Evolutionary conservation across 768 basidiomycete genomes (phyloP).

Genomic region (Amyloporia xantha): DNA sequence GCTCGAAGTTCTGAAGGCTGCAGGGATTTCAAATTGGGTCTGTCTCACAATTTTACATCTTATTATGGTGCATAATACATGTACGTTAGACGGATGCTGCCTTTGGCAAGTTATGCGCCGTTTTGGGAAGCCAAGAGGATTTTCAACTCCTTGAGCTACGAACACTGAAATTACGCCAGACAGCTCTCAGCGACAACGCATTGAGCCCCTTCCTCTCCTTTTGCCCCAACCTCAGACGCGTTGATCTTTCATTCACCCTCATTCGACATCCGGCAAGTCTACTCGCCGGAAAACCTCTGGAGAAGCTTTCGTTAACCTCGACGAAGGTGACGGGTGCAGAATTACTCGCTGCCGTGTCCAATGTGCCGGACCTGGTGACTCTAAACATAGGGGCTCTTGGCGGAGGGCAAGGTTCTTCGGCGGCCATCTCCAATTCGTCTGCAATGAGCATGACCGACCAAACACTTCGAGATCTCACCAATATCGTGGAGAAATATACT

Average conservation of each 20-base stretch:
- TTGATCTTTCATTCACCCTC: constrained; percentile 62
- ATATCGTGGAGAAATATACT: constrained; percentile 28
- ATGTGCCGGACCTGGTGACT: constrained; percentile 36
- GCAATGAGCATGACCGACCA: constrained; percentile 53
- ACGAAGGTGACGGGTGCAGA: constrained; percentile 37
- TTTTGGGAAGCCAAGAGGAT: constrained; percentile 12
- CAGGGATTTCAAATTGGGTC: constrained; percentile 58
- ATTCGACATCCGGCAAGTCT: constrained; percentile 33
- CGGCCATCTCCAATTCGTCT: constrained; percentile 38
- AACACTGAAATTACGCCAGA: constrained; percentile 54
- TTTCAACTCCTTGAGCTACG: constrained; percentile 35
- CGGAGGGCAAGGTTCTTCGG: constrained; percentile 35
- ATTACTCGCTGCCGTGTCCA: constrained; percentile 32
- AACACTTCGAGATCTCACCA: constrained; percentile 37
- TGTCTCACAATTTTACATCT: constrained; percentile 12
- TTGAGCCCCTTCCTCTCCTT: constrained; percentile 34
- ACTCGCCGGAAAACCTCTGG: constrained; percentile 25
- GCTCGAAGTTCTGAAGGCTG: constrained; percentile 54
- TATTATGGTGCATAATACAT: neutral
- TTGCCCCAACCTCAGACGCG: constrained; percentile 44
- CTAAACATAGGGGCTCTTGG: constrained; percentile 58
- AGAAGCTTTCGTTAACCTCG: constrained; percentile 62
- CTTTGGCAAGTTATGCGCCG: constrained; percentile 38
- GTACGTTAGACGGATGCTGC: constrained; percentile 47
- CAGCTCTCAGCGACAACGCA: constrained; percentile 43